Conservation (phyloP, 73 alveolate species). For the Paramecium pentaurelia region DNA sequence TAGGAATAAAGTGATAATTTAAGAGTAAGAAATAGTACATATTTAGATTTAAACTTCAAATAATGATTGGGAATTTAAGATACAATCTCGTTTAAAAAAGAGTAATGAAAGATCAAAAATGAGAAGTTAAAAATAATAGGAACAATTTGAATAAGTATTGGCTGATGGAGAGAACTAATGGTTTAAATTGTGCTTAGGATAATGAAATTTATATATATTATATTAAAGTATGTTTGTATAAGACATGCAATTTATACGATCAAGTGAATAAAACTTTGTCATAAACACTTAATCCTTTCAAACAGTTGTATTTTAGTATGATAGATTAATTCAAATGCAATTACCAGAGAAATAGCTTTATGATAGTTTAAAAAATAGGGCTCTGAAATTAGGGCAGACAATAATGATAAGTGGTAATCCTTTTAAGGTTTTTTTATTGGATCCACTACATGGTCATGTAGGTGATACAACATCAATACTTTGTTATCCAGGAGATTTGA, state of each 20-base stretch:
- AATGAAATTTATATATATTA: neutral
- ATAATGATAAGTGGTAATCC: neutral
- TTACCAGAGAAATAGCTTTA: neutral
- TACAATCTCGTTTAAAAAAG: neutral
- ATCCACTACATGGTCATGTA: neutral
- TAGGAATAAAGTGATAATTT: neutral
- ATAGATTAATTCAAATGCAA: neutral
- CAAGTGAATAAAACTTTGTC: neutral
- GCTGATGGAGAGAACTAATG: conserved; percentile 49
- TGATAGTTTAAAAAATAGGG: neutral
- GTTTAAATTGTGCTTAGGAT: conserved; percentile 11
- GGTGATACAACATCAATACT: neutral
- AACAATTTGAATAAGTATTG: neutral
- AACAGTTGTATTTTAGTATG: conserved; percentile 21
- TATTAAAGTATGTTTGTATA: neutral
- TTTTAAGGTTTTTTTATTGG: neutral
- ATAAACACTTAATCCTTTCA: neutral
- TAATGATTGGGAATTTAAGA: conserved; percentile 44
- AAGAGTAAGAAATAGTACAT: neutral
- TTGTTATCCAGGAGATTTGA: neutral
- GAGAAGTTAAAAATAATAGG: neutral
- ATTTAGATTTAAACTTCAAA: neutral
- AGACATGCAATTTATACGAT: neutral
- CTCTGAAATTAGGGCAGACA: neutral
- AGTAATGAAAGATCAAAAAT: neutral